phyloP scores from a whole-genome alignment of 2,329 filamentous ascomycete genomes.

The Aspergillus transmontanensis region DNA sequence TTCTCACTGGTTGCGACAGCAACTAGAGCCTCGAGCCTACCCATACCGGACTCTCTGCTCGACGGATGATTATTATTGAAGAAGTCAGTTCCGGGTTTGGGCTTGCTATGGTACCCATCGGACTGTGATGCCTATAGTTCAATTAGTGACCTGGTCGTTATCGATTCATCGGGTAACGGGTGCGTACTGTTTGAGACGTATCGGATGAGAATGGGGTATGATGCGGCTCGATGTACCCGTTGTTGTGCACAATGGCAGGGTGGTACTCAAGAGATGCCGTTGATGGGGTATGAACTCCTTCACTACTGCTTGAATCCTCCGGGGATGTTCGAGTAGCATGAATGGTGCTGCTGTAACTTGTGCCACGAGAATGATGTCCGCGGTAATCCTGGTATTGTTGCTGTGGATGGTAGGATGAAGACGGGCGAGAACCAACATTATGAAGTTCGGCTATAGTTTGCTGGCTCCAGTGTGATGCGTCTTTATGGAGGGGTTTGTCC shows the following conservation, averaged over 20 bases:
- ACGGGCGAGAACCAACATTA: slow-evolving; percentile 38
- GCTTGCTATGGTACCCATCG: slow-evolving; percentile 33
- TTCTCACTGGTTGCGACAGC: slow-evolving; percentile 54
- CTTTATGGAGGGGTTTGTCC: slow-evolving; percentile 38
- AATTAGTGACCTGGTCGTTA: slow-evolving; percentile 32
- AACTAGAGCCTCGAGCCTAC: slow-evolving; percentile 53
- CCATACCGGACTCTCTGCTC: slow-evolving; percentile 43
- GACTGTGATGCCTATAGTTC: slow-evolving; percentile 35
- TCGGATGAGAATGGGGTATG: slow-evolving; percentile 39
- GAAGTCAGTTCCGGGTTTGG: slow-evolving; percentile 30
- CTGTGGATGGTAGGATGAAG: slow-evolving; percentile 37
- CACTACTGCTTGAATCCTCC: slow-evolving; percentile 53
- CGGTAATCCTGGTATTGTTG: slow-evolving; percentile 32
- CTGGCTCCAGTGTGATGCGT: slow-evolving; percentile 46
- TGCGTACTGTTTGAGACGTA: slow-evolving; percentile 45
- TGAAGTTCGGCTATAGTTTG: slow-evolving; percentile 47
- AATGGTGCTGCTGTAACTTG: slow-evolving; percentile 27
- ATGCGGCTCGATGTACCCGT: slow-evolving; percentile 49
- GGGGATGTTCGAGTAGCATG: slow-evolving; percentile 45
- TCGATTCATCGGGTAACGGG: slow-evolving; percentile 26
- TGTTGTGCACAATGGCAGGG: slow-evolving; percentile 52
- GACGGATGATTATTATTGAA: slow-evolving; percentile 28
- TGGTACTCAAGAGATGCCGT: slow-evolving; percentile 51
- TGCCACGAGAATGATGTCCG: slow-evolving; percentile 27
- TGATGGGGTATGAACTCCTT: slow-evolving; percentile 51